These are phyloP conservation scores for Gossypium schwendimanii DNA, from an alignment of 441 rosid genomes.

Conservation along the genomic window DNA sequence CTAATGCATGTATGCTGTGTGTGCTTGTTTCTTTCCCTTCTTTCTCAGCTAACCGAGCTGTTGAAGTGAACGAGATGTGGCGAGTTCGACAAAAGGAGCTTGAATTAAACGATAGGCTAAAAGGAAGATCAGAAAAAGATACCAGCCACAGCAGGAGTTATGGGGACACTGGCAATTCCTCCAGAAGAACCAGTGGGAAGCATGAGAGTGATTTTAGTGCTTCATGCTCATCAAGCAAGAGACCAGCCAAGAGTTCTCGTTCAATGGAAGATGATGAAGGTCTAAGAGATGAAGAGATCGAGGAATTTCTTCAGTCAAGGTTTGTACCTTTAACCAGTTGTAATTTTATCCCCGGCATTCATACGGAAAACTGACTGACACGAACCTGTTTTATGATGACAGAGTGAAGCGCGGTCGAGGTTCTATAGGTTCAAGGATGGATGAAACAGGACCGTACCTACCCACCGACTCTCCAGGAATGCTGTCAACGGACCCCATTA, in stretches of 20 bases:
- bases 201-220: constrained; percentile 27
- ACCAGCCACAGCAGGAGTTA: constrained; percentile 27
- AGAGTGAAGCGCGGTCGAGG: constrained; percentile 93
- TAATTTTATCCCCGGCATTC: background rate
- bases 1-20: background rate
- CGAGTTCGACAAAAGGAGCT: constrained; percentile 61
- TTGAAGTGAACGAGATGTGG: constrained; percentile 93
- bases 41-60: constrained; percentile 66
- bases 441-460: constrained; percentile 69
- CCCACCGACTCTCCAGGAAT: constrained; percentile 23
- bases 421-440: constrained; percentile 83
- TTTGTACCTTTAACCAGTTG: constrained; percentile 5
- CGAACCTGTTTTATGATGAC: constrained; percentile 18
- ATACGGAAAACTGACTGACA: background rate
- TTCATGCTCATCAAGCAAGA: constrained; percentile 41
- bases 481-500: constrained; percentile 17
- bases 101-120: constrained; percentile 43
- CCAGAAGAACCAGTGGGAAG: constrained; percentile 28
- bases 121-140: constrained; percentile 42
- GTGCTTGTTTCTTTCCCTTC: background rate
- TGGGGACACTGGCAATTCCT: constrained; percentile 21
- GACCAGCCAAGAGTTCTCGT: constrained; percentile 23
- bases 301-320: constrained; percentile 75
- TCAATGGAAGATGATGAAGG: constrained; percentile 43
- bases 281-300: constrained; percentile 64